A percentile compares a stretch with the other conserved stretches of the same genome.
These are phyloP conservation scores for Talaromyces pinophilus DNA, from an alignment of 2,329 filamentous ascomycete species.

Conservation along the genomic window DNA sequence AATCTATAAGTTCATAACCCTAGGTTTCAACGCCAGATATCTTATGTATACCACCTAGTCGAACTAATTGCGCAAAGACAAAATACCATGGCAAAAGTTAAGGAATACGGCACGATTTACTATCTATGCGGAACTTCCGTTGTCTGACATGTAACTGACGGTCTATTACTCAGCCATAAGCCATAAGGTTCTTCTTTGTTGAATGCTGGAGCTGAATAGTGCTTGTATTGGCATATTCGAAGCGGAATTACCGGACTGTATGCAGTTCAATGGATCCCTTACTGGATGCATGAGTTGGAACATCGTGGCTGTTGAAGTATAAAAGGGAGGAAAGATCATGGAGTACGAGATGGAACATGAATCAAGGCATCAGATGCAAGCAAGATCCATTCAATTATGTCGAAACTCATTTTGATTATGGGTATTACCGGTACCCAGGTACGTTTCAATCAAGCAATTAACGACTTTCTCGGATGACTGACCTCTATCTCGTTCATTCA, in stretches of 20 bases:
- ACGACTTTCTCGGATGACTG: not conserved
- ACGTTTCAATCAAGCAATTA: not conserved
- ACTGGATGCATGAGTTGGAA: not conserved
- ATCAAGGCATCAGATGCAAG: not conserved
- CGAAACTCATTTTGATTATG: slow-evolving; percentile 1
- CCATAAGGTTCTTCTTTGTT: not conserved
- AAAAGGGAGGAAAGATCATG: not conserved
- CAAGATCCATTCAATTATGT: not conserved
- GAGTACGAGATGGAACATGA: not conserved
- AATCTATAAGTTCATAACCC: too few species aligned
- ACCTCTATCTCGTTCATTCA: not conserved
- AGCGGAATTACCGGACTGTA: not conserved
- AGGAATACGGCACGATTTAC: not conserved
- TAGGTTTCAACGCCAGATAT: too few species aligned
- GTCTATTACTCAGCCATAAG: not conserved
- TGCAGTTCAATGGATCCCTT: not conserved
- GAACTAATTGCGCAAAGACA: too few species aligned
- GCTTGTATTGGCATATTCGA: not conserved
- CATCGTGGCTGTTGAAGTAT: not conserved
- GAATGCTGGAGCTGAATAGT: not conserved
- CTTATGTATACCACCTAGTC: too few species aligned
- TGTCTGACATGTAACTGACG: not conserved
- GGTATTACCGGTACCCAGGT: slow-evolving; percentile 4
- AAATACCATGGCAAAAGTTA: too few species aligned
- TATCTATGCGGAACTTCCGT: not conserved